Evolutionary conservation across 1,139 yeast genomes (phyloP).

Genomic region (Magnusiomyces suaveolens): DNA sequence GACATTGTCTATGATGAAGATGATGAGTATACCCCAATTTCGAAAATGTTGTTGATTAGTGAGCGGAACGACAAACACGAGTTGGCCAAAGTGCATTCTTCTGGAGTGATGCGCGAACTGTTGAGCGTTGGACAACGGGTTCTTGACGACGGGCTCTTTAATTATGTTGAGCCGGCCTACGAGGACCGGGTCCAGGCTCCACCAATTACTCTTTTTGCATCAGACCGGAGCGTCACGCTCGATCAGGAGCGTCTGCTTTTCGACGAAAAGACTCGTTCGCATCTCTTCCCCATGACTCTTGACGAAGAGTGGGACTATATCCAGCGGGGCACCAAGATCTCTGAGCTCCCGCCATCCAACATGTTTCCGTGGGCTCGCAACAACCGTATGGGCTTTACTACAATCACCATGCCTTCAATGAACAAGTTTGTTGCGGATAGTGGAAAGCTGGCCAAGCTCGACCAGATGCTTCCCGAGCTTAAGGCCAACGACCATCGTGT

Average conservation of each 20-base stretch:
- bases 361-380: slow-evolving; percentile 59
- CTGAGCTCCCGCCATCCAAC: slow-evolving; percentile 60
- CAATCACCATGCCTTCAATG: slow-evolving; percentile 93
- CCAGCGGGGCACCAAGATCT: slow-evolving; percentile 36
- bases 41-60: slow-evolving; percentile 35
- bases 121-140: slow-evolving; percentile 39
- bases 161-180: slow-evolving; percentile 36
- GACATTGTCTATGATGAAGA: slow-evolving; percentile 36
- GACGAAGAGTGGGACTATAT: slow-evolving; percentile 49
- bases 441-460: slow-evolving; percentile 89
- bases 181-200: slow-evolving; percentile 36
- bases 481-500: slow-evolving; percentile 79
- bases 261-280: slow-evolving; percentile 42
- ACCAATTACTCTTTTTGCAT: slow-evolving; percentile 56
- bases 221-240: slow-evolving; percentile 43
- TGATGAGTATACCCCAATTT: slow-evolving; percentile 28
- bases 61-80: slow-evolving; percentile 22
- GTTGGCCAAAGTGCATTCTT: slow-evolving; percentile 17
- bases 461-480: slow-evolving; percentile 80
- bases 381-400: slow-evolving; percentile 56
- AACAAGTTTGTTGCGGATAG: slow-evolving; percentile 51
- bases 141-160: slow-evolving; percentile 51
- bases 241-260: slow-evolving; percentile 43
- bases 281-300: slow-evolving; percentile 58
- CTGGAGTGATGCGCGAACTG: slow-evolving; percentile 37